phyloP scores from a whole-genome alignment of 345 rosid genomes.

The Lumnitzera racemosa region DNA sequence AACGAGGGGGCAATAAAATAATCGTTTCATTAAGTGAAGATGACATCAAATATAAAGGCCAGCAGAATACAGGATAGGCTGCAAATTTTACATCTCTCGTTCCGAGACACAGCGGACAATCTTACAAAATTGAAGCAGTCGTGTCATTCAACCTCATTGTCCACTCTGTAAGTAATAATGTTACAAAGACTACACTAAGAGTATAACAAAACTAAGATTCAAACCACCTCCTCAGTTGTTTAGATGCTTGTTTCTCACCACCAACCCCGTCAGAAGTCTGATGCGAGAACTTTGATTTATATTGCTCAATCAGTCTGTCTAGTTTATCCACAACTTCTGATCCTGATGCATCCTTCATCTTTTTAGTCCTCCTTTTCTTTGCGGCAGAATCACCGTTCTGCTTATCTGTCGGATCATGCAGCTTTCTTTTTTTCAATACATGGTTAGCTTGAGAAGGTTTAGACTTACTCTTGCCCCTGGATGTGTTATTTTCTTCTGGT shows the following conservation, averaged over 20 bases:
- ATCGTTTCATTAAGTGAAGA: too few relatives aligned
- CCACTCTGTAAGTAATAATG: too few relatives aligned
- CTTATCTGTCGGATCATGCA: conserved; percentile 18
- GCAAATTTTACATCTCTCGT: too few relatives aligned
- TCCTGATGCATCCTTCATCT: conserved; percentile 39
- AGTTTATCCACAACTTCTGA: conserved; percentile 52
- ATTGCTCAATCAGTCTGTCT: conserved; percentile 59
- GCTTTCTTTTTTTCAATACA: conserved; percentile 32
- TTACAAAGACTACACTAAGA: too few relatives aligned
- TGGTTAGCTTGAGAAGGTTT: conserved; percentile 14
- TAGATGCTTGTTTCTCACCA: conserved; percentile 33
- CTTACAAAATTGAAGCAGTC: too few relatives aligned
- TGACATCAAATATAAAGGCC: too few relatives aligned
- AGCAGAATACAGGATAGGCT: too few relatives aligned
- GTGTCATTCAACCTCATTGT: too few relatives aligned
- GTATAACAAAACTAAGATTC: conserved; percentile 21
- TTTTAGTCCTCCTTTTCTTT: conserved; percentile 33
- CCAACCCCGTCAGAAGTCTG: conserved; percentile 35
- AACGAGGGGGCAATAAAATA: too few relatives aligned
- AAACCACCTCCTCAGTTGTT: conserved; percentile 56
- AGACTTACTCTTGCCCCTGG: conserved; percentile 2
- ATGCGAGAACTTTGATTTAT: conserved; percentile 59
- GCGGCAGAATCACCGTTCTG: conserved; percentile 17
- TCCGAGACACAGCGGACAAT: too few relatives aligned
- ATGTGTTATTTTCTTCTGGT: background rate